Conservation (phyloP, 2,329 filamentous ascomycete species). For the Teratosphaeria nubilosa region DNA sequence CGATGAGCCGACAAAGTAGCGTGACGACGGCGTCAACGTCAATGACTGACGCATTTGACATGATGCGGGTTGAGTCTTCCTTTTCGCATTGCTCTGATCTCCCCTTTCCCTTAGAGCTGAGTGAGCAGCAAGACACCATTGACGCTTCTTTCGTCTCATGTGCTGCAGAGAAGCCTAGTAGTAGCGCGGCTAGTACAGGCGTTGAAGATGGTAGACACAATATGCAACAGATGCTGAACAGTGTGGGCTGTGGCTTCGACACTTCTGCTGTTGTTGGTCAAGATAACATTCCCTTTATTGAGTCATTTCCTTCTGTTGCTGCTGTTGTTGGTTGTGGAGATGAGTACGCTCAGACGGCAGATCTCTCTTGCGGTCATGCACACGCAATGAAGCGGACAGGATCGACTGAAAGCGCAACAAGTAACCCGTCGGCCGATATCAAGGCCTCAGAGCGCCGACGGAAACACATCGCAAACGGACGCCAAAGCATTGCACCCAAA, state of each 20-base stretch:
- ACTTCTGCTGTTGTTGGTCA: slow-evolving; percentile 11
- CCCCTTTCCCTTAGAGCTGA: slow-evolving; percentile 10
- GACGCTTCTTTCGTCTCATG: slow-evolving; percentile 16
- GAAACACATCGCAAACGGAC: slow-evolving; percentile 22
- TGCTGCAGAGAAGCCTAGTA: slow-evolving; percentile 14
- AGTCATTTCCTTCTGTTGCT: slow-evolving; percentile 8
- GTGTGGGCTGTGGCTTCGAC: slow-evolving; percentile 15
- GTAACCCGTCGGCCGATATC: slow-evolving; percentile 6
- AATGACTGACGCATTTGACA: slow-evolving; percentile 31
- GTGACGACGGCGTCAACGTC: slow-evolving; percentile 26
- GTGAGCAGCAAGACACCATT: slow-evolving; percentile 1
- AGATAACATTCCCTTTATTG: slow-evolving; percentile 8
- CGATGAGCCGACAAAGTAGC: slow-evolving; percentile 39
- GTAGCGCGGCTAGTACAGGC: slow-evolving; percentile 17
- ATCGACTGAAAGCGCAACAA: slow-evolving; percentile 14
- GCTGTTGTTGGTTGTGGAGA: slow-evolving; percentile 7
- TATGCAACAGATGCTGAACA: slow-evolving; percentile 13
- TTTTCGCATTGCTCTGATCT: slow-evolving; percentile 17
- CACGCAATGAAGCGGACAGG: slow-evolving; percentile 15
- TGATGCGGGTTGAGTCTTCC: slow-evolving; percentile 36
- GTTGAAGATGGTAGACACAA: slow-evolving; percentile 12
- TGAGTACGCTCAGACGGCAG: slow-evolving; percentile 9
- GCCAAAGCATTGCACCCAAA: slow-evolving; percentile 19
- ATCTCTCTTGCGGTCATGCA: slow-evolving; percentile 2
- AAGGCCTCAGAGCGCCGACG: slow-evolving; percentile 19